Percentiles rank a stretch among this genome's conserved stretches.
phyloP scores from a whole-genome alignment of 306 rosid species.

The Elaeagnus macrophylla region DNA sequence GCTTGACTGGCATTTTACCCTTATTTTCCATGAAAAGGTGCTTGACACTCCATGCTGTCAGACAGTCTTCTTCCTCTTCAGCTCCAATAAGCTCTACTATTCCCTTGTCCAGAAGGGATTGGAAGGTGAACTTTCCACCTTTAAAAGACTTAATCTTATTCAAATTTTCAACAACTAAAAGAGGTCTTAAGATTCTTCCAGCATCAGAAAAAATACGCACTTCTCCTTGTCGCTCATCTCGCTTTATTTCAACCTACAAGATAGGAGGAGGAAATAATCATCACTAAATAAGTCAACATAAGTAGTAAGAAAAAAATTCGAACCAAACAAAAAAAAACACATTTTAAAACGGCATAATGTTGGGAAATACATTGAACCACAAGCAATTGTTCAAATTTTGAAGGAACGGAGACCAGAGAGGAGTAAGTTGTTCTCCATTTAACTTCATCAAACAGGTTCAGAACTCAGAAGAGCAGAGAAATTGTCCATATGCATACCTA shows the following conservation, averaged over 20 bases:
- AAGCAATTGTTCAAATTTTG: too few species aligned
- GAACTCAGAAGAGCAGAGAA: too few species aligned
- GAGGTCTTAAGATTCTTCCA: slow-evolving; percentile 92
- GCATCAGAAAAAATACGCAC: slow-evolving; percentile 81
- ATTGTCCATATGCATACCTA: too few species aligned
- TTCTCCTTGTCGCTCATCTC: slow-evolving; percentile 62
- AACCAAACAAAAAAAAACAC: background rate
- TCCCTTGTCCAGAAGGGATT: slow-evolving; percentile 57
- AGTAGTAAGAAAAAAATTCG: background rate
- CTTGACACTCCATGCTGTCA: slow-evolving; percentile 66
- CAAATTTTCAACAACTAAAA: slow-evolving; percentile 69
- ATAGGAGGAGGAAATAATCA: slow-evolving; percentile 1
- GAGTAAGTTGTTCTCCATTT: too few species aligned
- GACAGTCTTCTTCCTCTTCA: slow-evolving; percentile 95
- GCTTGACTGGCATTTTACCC: slow-evolving; percentile 37
- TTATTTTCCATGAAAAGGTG: slow-evolving; percentile 43
- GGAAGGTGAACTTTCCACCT: slow-evolving; percentile 42
- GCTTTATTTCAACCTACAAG: slow-evolving; percentile 76
- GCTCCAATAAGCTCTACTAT: slow-evolving; percentile 77
- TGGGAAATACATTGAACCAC: too few species aligned
- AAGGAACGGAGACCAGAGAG: too few species aligned
- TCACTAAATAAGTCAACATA: background rate
- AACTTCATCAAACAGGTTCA: too few species aligned
- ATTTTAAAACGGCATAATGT: too few species aligned
- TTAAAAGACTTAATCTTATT: slow-evolving; percentile 44